These are phyloP conservation scores for Collybia nuda DNA, from an alignment of 768 basidiomycete genomes.

Conservation along the genomic window DNA sequence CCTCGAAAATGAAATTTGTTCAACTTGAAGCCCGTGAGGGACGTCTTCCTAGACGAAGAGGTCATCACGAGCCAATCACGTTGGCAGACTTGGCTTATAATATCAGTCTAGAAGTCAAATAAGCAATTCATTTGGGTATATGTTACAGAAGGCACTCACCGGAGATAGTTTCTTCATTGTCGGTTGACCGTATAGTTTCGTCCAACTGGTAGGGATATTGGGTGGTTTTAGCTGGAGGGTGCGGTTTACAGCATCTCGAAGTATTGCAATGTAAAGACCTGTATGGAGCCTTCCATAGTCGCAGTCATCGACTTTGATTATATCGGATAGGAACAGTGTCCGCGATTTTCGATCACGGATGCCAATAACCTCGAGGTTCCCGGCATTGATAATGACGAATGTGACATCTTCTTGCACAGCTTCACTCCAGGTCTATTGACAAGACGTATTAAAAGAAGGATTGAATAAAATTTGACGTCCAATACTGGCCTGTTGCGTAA, in stretches of 20 bases:
- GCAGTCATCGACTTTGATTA: background rate
- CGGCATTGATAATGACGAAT: constrained; percentile 14
- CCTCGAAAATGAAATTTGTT: background rate
- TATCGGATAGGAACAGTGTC: constrained; percentile 11
- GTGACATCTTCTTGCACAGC: constrained; percentile 14
- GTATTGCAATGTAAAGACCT: constrained; percentile 13
- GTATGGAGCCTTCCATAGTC: constrained; percentile 14
- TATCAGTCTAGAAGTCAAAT: background rate
- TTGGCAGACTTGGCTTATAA: background rate
- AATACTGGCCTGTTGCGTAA: constrained; percentile 8
- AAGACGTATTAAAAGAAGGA: background rate
- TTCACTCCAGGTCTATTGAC: constrained; percentile 13
- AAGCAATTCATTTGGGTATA: too few relatives aligned
- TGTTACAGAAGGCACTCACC: background rate
- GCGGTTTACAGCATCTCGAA: constrained; percentile 11
- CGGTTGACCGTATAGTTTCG: background rate
- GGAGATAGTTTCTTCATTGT: background rate
- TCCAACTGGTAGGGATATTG: background rate
- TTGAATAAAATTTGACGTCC: background rate
- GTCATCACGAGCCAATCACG: background rate
- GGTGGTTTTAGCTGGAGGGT: background rate
- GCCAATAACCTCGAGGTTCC: constrained; percentile 14
- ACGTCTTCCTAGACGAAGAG: background rate
- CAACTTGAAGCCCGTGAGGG: background rate
- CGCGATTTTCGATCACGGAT: constrained; percentile 9